Conservation (phyloP, 768 basidiomycete genomes). For the Russula compacta region DNA sequence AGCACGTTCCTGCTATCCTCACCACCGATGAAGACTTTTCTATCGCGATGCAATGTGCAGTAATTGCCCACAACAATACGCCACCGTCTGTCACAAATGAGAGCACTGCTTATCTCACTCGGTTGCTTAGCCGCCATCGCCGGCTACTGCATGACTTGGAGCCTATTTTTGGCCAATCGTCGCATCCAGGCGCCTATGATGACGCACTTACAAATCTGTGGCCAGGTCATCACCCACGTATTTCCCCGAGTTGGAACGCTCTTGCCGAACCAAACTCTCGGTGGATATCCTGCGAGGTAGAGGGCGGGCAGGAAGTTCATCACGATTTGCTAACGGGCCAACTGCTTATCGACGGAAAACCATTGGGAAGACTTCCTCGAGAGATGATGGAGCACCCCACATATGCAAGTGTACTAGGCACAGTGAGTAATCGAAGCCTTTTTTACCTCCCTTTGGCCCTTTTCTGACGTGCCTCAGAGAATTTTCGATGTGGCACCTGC, state of each 20-base stretch:
- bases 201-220: neutral
- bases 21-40: neutral
- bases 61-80: slow-evolving; percentile 6
- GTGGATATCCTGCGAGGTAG: neutral
- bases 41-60: slow-evolving; percentile 6
- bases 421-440: slow-evolving; percentile 15
- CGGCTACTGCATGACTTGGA: slow-evolving; percentile 3
- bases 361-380: slow-evolving; percentile 31
- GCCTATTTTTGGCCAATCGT: neutral
- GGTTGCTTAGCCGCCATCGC: slow-evolving; percentile 1
- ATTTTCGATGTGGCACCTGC: slow-evolving; percentile 4
- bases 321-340: slow-evolving; percentile 34
- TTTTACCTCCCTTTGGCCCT: too few species aligned
- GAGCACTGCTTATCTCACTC: neutral
- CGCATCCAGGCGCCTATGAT: neutral
- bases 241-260: neutral
- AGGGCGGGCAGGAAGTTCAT: slow-evolving; percentile 22
- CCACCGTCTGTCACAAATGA: neutral
- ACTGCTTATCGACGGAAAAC: slow-evolving; percentile 35
- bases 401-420: slow-evolving; percentile 31
- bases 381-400: slow-evolving; percentile 27
- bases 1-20: neutral
- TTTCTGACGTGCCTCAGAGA: neutral
- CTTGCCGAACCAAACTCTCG: neutral
- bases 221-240: neutral